Conservation (phyloP, 257 asterid genomes). For the Haberlea rhodopensis region DNA sequence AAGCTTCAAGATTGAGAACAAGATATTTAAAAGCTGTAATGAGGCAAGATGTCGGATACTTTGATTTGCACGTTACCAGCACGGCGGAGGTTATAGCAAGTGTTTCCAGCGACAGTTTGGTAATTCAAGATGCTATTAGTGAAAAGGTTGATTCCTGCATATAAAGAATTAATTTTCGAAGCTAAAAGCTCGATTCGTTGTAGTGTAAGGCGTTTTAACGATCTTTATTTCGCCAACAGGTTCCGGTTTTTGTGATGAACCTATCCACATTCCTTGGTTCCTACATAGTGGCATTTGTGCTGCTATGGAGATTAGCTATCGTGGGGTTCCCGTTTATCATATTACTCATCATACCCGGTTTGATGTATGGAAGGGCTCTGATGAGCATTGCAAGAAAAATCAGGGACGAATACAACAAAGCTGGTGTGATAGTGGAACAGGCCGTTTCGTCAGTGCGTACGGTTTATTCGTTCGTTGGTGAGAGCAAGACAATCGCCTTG, state of each 20-base stretch:
- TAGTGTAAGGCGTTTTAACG: neutral
- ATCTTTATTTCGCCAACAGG: slow-evolving; percentile 33
- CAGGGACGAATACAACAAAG: slow-evolving; percentile 66
- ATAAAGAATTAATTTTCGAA: neutral
- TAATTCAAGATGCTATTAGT: slow-evolving; percentile 78
- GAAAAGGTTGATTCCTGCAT: slow-evolving; percentile 55
- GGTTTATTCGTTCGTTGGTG: slow-evolving; percentile 83
- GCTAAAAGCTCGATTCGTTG: neutral
- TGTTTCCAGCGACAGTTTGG: slow-evolving; percentile 77
- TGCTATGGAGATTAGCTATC: slow-evolving; percentile 73
- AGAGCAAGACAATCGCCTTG: slow-evolving; percentile 44
- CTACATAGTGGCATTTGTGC: slow-evolving; percentile 55
- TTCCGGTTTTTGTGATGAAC: slow-evolving; percentile 76
- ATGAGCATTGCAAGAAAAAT: slow-evolving; percentile 61
- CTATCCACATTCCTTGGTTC: slow-evolving; percentile 61
- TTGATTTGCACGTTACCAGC: slow-evolving; percentile 79
- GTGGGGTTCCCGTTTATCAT: slow-evolving; percentile 72
- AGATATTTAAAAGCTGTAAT: slow-evolving; percentile 78
- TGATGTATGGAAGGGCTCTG: slow-evolving; percentile 74
- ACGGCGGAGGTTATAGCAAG: slow-evolving; percentile 80
- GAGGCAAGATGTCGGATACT: slow-evolving; percentile 93
- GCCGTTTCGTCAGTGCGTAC: slow-evolving; percentile 81
- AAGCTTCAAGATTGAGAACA: slow-evolving; percentile 68
- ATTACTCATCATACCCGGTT: slow-evolving; percentile 72
- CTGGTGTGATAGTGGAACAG: slow-evolving; percentile 64